Evolutionary conservation across 140 eudicot species (phyloP).

Genomic region (Ambrosia hybrid): DNA sequence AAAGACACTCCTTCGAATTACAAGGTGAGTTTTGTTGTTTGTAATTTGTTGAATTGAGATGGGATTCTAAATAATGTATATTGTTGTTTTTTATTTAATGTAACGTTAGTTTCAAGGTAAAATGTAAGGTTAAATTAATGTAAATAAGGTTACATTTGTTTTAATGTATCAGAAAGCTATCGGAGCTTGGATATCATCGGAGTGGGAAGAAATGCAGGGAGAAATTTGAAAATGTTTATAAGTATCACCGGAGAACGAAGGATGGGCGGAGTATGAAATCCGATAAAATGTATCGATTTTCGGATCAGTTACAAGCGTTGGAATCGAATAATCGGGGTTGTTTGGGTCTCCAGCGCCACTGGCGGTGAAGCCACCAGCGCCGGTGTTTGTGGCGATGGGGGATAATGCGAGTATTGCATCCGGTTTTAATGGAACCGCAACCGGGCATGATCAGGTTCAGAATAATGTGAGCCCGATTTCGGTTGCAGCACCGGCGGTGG

Average conservation of each 20-base stretch:
- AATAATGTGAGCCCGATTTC: slow-evolving; percentile 35
- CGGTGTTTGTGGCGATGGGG: slow-evolving; percentile 9
- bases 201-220: slow-evolving; percentile 52
- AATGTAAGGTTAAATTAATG: slow-evolving; percentile 18
- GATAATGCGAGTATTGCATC: slow-evolving; percentile 4
- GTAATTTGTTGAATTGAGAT: neutral
- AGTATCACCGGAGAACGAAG: slow-evolving; percentile 50
- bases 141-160: slow-evolving; percentile 4
- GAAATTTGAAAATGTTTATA: slow-evolving; percentile 42
- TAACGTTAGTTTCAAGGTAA: slow-evolving; percentile 9
- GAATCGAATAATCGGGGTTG: slow-evolving; percentile 20
- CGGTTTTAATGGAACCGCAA: neutral
- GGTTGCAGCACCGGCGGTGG: slow-evolving; percentile 37
- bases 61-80: neutral
- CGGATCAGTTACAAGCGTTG: slow-evolving; percentile 47
- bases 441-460: slow-evolving; percentile 9
- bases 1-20: too few species aligned
- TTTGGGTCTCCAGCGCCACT: slow-evolving; percentile 13
- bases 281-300: slow-evolving; percentile 46
- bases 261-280: slow-evolving; percentile 44
- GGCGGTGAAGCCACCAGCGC: slow-evolving; percentile 29
- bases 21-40: neutral
- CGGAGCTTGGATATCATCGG: slow-evolving; percentile 36
- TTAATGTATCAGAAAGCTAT: slow-evolving; percentile 35
- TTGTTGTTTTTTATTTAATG: slow-evolving; percentile 20